phyloP scores from a whole-genome alignment of 805 yeast species.

The Zygotorulaspora florentina region DNA sequence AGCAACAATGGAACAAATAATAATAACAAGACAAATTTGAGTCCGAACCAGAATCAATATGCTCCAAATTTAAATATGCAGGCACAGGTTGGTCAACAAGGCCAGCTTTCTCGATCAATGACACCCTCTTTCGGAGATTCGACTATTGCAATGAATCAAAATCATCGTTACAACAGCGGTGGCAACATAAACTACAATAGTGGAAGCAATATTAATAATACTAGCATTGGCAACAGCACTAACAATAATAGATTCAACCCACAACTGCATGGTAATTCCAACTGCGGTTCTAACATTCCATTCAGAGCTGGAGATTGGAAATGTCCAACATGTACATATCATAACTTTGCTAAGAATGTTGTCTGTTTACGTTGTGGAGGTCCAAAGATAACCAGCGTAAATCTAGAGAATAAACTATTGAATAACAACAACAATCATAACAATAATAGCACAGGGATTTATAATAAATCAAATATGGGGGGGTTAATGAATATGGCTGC shows the following conservation, averaged over 20 bases:
- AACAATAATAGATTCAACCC: constrained; percentile 17
- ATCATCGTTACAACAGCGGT: constrained; percentile 6
- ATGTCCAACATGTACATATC: constrained; percentile 77
- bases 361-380: constrained; percentile 87
- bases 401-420: constrained; percentile 12
- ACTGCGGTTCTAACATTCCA: constrained; percentile 60
- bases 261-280: constrained; percentile 9
- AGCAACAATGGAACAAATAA: constrained; percentile 8
- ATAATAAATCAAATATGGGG: constrained; percentile 13
- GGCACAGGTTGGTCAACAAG: neutral
- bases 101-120: neutral
- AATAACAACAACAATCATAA: constrained; percentile 7
- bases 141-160: neutral
- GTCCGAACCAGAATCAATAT: constrained; percentile 8
- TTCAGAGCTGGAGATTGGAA: constrained; percentile 98
- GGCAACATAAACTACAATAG: constrained; percentile 12
- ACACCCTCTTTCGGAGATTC: neutral
- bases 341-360: constrained; percentile 87
- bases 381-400: constrained; percentile 38
- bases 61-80: constrained; percentile 4
- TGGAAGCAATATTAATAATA: constrained; percentile 14
- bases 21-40: constrained; percentile 4
- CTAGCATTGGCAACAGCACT: constrained; percentile 22
- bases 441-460: constrained; percentile 12
- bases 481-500: constrained; percentile 13